Percentiles rank a stretch among this genome's conserved stretches.
Evolutionary conservation across 495 filamentous ascomycete species (phyloP).

Genomic region (Hypoxylon subgilvum): DNA sequence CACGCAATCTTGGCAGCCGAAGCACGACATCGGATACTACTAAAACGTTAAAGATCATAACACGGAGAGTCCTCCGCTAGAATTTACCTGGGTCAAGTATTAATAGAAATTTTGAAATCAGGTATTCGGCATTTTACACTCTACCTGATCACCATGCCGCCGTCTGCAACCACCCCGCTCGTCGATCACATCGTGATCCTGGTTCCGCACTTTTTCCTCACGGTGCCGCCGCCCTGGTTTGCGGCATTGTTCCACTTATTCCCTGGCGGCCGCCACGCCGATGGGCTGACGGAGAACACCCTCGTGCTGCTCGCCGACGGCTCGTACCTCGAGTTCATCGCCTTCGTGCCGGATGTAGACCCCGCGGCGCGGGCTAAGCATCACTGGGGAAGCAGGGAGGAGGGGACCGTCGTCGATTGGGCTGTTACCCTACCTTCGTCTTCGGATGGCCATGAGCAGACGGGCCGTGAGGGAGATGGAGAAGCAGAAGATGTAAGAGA

Average conservation of each 20-base stretch:
- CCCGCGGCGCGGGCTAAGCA: slow-evolving; percentile 49
- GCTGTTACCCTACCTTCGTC: slow-evolving; percentile 50
- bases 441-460: too few relatives aligned
- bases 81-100: too few relatives aligned
- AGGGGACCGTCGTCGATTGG: slow-evolving; percentile 59
- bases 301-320: slow-evolving; percentile 63
- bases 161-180: slow-evolving; percentile 27
- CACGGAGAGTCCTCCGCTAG: too few relatives aligned
- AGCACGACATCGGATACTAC: slow-evolving; percentile 24
- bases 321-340: slow-evolving; percentile 65
- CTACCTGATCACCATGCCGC: not conserved
- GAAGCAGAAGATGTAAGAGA: slow-evolving; percentile 5
- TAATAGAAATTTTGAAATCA: too few relatives aligned
- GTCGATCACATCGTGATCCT: slow-evolving; percentile 67
- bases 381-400: slow-evolving; percentile 56
- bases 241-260: slow-evolving; percentile 59
- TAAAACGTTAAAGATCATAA: not conserved
- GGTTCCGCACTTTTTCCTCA: slow-evolving; percentile 51
- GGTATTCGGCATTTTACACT: not conserved
- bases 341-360: slow-evolving; percentile 57
- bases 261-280: slow-evolving; percentile 59
- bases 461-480: too few relatives aligned
- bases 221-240: slow-evolving; percentile 54
- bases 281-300: slow-evolving; percentile 61
- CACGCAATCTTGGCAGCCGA: slow-evolving; percentile 23